These are phyloP conservation scores for Macrolepiota fuliginosa DNA, from an alignment of 768 basidiomycete species.

Conservation along the genomic window DNA sequence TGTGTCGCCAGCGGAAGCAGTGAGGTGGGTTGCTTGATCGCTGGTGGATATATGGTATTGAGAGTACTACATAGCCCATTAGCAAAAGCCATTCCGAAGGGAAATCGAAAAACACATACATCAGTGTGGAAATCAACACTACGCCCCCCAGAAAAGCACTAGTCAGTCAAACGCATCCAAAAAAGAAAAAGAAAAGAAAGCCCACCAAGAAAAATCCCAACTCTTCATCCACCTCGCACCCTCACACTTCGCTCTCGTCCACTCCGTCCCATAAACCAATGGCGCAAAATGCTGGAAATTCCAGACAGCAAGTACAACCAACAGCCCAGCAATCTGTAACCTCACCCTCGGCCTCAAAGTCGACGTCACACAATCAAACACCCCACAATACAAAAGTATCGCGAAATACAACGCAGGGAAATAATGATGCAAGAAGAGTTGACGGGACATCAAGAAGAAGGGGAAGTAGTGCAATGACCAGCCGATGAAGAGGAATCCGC, in stretches of 20 bases:
- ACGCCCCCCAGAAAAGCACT: neutral
- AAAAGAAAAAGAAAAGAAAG: neutral
- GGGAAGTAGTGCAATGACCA: slow-evolving; percentile 95
- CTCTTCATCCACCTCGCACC: slow-evolving; percentile 83
- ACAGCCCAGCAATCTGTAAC: slow-evolving; percentile 75
- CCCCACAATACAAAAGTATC: slow-evolving; percentile 70
- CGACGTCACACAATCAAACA: slow-evolving; percentile 87
- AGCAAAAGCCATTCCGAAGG: neutral
- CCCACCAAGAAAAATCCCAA: slow-evolving; percentile 94
- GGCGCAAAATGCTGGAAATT: slow-evolving; percentile 80
- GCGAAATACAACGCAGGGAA: slow-evolving; percentile 95
- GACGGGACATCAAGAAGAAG: slow-evolving; percentile 96
- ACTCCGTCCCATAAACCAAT: slow-evolving; percentile 77
- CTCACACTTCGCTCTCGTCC: slow-evolving; percentile 81
- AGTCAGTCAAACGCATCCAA: neutral
- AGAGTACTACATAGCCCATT: slow-evolving; percentile 44
- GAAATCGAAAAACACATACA: slow-evolving; percentile 38
- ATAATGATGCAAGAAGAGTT: slow-evolving; percentile 98
- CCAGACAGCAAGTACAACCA: slow-evolving; percentile 73
- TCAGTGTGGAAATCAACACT: slow-evolving; percentile 70
- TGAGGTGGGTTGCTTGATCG: slow-evolving; percentile 45
- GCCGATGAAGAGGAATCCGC: slow-evolving; percentile 88
- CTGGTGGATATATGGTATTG: slow-evolving; percentile 50
- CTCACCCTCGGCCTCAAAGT: slow-evolving; percentile 72
- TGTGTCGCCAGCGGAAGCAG: slow-evolving; percentile 50